Base-by-base conservation (phyloP, 441 rosid species). In the Populus hybrid region DNA sequence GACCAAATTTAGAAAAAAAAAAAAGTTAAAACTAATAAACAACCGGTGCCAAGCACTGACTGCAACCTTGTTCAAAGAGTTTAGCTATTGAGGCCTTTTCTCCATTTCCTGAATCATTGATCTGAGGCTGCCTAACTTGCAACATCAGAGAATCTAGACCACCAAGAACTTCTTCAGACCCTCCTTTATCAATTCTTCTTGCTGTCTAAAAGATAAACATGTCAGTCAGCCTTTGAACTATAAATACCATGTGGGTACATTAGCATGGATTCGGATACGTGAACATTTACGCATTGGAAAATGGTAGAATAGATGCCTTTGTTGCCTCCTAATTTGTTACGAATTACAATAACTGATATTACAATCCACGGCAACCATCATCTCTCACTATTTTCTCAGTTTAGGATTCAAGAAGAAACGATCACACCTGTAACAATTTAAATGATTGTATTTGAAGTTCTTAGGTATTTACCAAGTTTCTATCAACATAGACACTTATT, bases 51-150 rank as follows among this genome's bases (percentile, higher is more conserved):
- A 40, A 26, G 65, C 23, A 67, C 30, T 20, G 53, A 46, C 59
- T 36, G 40, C 32, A 76, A 93, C 99, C 99, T 91, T 95, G 99
- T 87, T 97, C 99, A 73, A 94, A 94, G 74, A 95, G 93, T 92
- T 86, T 95, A 73, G 96, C 98, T 74, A 95, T 86, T 21, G 99
- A 88, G 75, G 89, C 92, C 79, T 92, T 95, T 71, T 93, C 98
- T 77, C 89, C 94, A 79, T 85, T 89, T 81, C 82, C 98, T 10
- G 90, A 83, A 79, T 86, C 91, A 72, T 77, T 86, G 72, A 75
- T 65, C 79, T 90, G 97, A 71, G 90, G 88, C 79, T 87, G 87
- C 83, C 88, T 86, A 82, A 81, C 84, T 82, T 87, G 93, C 81
- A 90, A 82, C 75, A 80, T 75, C 8, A 85, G 88, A 72, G 93